Conservation (phyloP, 2,329 filamentous ascomycete species). For the Fusarium setosum region DNA sequence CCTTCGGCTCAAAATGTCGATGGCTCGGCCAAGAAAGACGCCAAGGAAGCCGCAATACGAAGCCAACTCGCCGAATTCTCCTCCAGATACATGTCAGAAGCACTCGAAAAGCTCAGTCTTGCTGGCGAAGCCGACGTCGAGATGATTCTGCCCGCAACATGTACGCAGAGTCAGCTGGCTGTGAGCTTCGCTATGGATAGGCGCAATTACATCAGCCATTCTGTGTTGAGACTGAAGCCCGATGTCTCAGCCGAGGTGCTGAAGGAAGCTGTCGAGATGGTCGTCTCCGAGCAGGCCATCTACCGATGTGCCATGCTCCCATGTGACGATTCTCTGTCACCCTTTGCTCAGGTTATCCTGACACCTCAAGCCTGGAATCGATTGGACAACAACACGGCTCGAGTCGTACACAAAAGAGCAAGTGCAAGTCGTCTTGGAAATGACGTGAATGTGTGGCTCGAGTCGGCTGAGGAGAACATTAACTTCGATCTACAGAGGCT, state of each 20-base stretch:
- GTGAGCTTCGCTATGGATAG: constrained; percentile 23
- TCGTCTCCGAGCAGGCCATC: constrained; percentile 7
- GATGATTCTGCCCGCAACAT: constrained; percentile 10
- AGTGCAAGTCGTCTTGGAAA: background rate
- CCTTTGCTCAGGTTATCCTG: constrained; percentile 1
- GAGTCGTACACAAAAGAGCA: background rate
- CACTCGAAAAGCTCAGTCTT: background rate
- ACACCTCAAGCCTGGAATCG: background rate
- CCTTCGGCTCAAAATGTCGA: background rate
- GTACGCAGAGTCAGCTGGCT: constrained; percentile 18
- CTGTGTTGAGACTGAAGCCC: background rate
- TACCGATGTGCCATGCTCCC: constrained; percentile 10
- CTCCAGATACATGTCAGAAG: background rate
- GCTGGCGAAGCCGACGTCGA: background rate
- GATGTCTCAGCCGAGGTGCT: background rate
- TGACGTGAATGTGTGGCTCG: background rate
- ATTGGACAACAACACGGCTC: fast-evolving
- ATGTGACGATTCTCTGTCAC: constrained; percentile 7
- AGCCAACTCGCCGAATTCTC: background rate
- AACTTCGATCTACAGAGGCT: background rate
- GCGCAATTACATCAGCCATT: constrained; percentile 22
- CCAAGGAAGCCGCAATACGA: background rate
- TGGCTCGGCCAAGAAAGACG: background rate
- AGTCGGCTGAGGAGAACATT: background rate
- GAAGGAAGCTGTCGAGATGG: background rate